Base-by-base conservation (phyloP, 371 early-diverging fungal species). In the Syncephalastrum racemosum region DNA sequence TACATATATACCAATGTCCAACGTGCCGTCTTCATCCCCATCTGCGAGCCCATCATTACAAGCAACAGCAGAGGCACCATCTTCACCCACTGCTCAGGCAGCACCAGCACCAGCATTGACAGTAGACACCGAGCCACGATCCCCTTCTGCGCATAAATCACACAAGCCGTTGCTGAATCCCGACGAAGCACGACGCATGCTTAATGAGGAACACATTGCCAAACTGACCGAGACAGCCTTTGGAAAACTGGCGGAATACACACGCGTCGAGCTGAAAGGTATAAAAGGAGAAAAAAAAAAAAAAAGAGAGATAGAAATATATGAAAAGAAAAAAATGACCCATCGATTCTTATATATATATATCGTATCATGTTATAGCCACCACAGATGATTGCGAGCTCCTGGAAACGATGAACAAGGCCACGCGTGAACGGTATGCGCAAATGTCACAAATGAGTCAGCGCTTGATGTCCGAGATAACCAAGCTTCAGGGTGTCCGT, bases 381-480 rank as follows among this genome's bases (percentile, higher is more conserved):
- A 82, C 80, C 7, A 73, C 77, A 13, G 83, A 85, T 19, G 85
- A 86, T 58, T 86, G 83, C 59, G 70, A 70, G 31, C 57, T 86
- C 31, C 55, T 86, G 22, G 81, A 83, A 49, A 73, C 68, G 13
- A 86, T 86, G 86, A 86, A 86, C 54, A 76, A 63, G 22, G 36
- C 72, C 18, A 83, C 86, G 3, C 68, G 72, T 53, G 86, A 84
- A 13, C 75, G 81, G 56, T 86, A 86, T 61, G 66, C 61, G 22
- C 81, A 83, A 50, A 73, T 86, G 70, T 78, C 81, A 4, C 66
- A 61, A 41, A 80, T 83, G 80, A 82, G 80, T 25, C 83, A 86
- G 53, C 71, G 77, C 16, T 60, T 86, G 36, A 80, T 82, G 71
- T 68, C 73, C 18, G 84, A 86, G 62, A 83, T 86, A 56, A 75